Evolutionary conservation across 805 yeast species (phyloP).

Genomic region (Teunomyces atbi): DNA sequence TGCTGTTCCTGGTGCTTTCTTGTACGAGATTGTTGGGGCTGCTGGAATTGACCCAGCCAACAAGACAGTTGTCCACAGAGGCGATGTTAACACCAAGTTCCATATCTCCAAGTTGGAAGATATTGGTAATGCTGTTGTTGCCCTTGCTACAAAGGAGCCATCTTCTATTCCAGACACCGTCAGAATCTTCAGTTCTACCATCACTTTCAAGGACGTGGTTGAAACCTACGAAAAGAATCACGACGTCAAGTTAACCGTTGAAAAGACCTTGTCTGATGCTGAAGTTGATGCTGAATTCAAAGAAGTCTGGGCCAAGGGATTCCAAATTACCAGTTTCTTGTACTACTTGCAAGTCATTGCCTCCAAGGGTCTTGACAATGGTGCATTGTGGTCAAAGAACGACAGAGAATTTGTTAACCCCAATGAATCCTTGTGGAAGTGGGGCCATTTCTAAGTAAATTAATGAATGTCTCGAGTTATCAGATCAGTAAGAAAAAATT

Average conservation of each 20-base stretch:
- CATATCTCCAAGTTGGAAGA: slow-evolving; percentile 32
- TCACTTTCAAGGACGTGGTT: slow-evolving; percentile 38
- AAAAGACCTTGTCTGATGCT: slow-evolving; percentile 15
- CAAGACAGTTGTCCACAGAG: slow-evolving; percentile 36
- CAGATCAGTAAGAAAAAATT: neutral
- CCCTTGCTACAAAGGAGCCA: slow-evolving; percentile 25
- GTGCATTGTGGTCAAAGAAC: slow-evolving; percentile 28
- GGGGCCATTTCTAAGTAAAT: slow-evolving; percentile 31
- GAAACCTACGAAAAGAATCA: slow-evolving; percentile 40
- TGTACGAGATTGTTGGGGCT: slow-evolving; percentile 32
- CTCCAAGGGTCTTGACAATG: slow-evolving; percentile 42
- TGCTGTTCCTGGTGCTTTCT: slow-evolving; percentile 31
- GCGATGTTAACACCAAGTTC: slow-evolving; percentile 36
- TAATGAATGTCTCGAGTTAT: neutral
- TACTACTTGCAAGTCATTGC: slow-evolving; percentile 29
- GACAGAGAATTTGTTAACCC: slow-evolving; percentile 48
- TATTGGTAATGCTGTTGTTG: slow-evolving; percentile 16
- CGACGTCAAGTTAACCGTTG: slow-evolving; percentile 21
- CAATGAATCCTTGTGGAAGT: slow-evolving; percentile 41
- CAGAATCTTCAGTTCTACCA: slow-evolving; percentile 42
- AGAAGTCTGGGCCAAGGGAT: slow-evolving; percentile 26
- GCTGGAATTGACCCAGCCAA: slow-evolving; percentile 37
- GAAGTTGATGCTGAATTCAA: slow-evolving; percentile 31
- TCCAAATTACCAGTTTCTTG: slow-evolving; percentile 31
- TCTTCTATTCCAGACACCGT: slow-evolving; percentile 42